Evolutionary conservation across 2,329 filamentous ascomycete genomes (phyloP).

Genomic region (Penicillium sp.): DNA sequence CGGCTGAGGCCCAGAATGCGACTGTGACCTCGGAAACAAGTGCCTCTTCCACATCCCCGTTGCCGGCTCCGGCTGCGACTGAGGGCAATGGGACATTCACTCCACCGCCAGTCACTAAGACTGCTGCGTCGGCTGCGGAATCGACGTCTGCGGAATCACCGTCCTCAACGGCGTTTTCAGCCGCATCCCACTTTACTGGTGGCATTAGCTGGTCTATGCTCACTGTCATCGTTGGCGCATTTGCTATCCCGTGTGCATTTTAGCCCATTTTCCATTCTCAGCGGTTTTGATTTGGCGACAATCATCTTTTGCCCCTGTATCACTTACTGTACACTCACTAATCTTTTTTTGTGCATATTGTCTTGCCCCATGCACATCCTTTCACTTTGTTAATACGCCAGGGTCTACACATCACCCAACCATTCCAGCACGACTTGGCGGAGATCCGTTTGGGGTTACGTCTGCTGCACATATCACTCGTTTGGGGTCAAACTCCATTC

Average conservation of each 20-base stretch:
- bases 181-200: slow-evolving; percentile 12
- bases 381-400: slow-evolving; percentile 7
- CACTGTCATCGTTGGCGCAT: slow-evolving; percentile 9
- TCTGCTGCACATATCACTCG: slow-evolving; percentile 7
- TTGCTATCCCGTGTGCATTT: slow-evolving; percentile 13
- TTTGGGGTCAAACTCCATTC: not conserved
- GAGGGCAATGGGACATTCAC: slow-evolving; percentile 19
- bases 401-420: slow-evolving; percentile 2
- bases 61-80: not conserved
- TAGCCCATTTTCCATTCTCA: slow-evolving; percentile 2
- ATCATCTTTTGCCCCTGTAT: slow-evolving; percentile 4
- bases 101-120: slow-evolving; percentile 11
- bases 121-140: slow-evolving; percentile 1
- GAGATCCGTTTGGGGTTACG: not conserved
- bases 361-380: not conserved
- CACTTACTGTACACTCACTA: slow-evolving; percentile 3
- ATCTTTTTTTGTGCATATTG: not conserved
- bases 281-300: not conserved
- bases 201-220: slow-evolving; percentile 19
- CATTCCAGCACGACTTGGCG: slow-evolving; percentile 1
- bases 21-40: not conserved
- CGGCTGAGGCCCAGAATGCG: not conserved
- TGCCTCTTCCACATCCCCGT: not conserved
- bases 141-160: slow-evolving; percentile 5
- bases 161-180: slow-evolving; percentile 6